Evolutionary conservation across 345 rosid species (phyloP).

Genomic region (Clarkia xantiana): DNA sequence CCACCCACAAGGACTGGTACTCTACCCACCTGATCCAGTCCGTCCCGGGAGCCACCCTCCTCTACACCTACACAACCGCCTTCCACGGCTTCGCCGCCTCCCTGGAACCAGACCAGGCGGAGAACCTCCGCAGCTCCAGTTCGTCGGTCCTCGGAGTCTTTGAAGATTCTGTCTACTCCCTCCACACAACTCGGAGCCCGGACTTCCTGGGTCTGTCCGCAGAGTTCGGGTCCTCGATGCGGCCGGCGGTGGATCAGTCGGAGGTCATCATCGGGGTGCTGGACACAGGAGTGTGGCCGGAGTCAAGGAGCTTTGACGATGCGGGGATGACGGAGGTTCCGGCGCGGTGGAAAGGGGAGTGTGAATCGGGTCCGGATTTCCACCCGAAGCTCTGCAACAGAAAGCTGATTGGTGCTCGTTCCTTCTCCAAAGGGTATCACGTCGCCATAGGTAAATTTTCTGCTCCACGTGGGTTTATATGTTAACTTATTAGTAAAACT

Average conservation of each 20-base stretch:
- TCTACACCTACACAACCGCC: constrained; percentile 49
- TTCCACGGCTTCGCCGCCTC: constrained; percentile 65
- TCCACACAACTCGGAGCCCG: constrained; percentile 76
- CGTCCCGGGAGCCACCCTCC: constrained; percentile 29
- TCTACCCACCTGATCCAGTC: constrained; percentile 40
- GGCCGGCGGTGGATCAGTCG: constrained; percentile 19
- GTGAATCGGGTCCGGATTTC: constrained; percentile 64
- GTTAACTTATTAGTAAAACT: not conserved
- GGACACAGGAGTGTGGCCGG: constrained; percentile 92
- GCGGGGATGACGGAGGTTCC: constrained; percentile 58
- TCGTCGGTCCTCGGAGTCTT: constrained; percentile 44
- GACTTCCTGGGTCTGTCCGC: constrained; percentile 57
- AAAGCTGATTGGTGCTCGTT: constrained; percentile 70
- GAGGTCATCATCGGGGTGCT: constrained; percentile 68
- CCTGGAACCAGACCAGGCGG: constrained; percentile 40
- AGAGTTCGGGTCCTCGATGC: constrained; percentile 20
- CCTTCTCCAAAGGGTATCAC: constrained; percentile 55
- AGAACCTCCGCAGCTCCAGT: constrained; percentile 28
- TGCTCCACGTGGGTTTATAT: not conserved
- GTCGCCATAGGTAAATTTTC: constrained; percentile 30
- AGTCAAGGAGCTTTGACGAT: constrained; percentile 53
- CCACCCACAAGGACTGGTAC: constrained; percentile 67
- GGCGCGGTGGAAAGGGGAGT: constrained; percentile 51
- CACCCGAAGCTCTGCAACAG: constrained; percentile 48
- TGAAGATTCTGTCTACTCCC: constrained; percentile 56